Evolutionary conservation across 352 stramenopile species (phyloP).

Genomic region (Phytophthora meadii): DNA sequence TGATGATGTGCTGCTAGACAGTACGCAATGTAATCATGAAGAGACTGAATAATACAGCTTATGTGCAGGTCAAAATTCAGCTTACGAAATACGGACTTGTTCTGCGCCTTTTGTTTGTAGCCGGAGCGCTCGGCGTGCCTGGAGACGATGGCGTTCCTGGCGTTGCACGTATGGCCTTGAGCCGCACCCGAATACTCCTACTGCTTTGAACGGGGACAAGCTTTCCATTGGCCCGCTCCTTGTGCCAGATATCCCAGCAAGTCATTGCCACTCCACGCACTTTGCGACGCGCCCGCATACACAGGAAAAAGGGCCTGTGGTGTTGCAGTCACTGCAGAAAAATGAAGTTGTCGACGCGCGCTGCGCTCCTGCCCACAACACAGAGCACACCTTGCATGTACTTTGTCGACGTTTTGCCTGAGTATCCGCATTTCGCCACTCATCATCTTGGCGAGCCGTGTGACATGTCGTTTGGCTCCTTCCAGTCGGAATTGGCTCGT

Average conservation of each 20-base stretch:
- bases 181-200: not conserved
- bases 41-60: not conserved
- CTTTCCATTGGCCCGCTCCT: not conserved
- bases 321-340: not conserved
- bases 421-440: not conserved
- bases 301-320: not conserved
- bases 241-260: constrained; percentile 4
- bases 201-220: not conserved
- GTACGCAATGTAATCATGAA: not conserved
- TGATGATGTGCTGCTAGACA: not conserved
- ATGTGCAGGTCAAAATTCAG: not conserved
- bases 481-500: not conserved
- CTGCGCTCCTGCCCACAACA: not conserved
- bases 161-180: not conserved
- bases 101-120: constrained; percentile 4
- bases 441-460: not conserved
- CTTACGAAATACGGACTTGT: not conserved
- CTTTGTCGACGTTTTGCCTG: not conserved
- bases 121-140: not conserved
- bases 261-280: not conserved
- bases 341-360: not conserved
- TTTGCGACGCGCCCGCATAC: not conserved
- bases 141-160: not conserved
- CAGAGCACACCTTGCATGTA: not conserved
- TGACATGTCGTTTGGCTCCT: not conserved